Evolutionary conservation across 2,329 filamentous ascomycete species (phyloP).

Genomic region (Fusarium robinianum): DNA sequence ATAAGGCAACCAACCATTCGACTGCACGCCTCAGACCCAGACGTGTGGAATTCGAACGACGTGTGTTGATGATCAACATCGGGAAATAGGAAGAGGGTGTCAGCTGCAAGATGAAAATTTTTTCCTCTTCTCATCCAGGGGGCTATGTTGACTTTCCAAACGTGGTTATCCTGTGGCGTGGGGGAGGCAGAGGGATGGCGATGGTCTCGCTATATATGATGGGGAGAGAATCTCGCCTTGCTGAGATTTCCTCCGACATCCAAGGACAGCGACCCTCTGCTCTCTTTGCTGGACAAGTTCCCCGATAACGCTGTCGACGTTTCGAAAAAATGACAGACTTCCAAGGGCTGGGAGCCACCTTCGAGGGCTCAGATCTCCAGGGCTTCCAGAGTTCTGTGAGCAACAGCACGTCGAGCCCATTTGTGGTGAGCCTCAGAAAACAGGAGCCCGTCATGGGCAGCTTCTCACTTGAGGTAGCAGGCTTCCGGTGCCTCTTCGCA

Average conservation of each 20-base stretch:
- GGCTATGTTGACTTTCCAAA: conserved; percentile 1
- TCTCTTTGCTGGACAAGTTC: too few species aligned
- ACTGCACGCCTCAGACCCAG: conserved; percentile 8
- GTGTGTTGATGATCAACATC: conserved; percentile 14
- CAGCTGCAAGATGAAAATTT: conserved; percentile 27
- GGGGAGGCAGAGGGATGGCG: conserved; percentile 2
- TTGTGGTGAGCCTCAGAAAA: conserved; percentile 25
- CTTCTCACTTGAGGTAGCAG: conserved; percentile 27
- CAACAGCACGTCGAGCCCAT: conserved; percentile 31
- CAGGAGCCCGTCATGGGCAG: not conserved
- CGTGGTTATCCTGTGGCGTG: conserved; percentile 1
- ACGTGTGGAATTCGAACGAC: conserved; percentile 4
- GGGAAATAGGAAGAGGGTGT: conserved; percentile 18
- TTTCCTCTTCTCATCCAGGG: conserved; percentile 7
- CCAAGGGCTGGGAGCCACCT: conserved; percentile 31
- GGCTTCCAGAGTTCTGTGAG: conserved; percentile 34
- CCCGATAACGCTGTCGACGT: too few species aligned
- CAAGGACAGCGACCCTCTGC: too few species aligned
- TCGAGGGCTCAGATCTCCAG: conserved; percentile 20
- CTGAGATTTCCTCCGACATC: too few species aligned
- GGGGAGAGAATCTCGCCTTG: too few species aligned
- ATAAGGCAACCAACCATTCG: conserved; percentile 24
- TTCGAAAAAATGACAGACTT: conserved; percentile 32
- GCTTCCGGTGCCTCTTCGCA: conserved; percentile 35
- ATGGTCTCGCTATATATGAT: conserved; percentile 12